Base-by-base conservation (phyloP, 2,329 filamentous ascomycete genomes). In the Alternaria brassicicola region DNA sequence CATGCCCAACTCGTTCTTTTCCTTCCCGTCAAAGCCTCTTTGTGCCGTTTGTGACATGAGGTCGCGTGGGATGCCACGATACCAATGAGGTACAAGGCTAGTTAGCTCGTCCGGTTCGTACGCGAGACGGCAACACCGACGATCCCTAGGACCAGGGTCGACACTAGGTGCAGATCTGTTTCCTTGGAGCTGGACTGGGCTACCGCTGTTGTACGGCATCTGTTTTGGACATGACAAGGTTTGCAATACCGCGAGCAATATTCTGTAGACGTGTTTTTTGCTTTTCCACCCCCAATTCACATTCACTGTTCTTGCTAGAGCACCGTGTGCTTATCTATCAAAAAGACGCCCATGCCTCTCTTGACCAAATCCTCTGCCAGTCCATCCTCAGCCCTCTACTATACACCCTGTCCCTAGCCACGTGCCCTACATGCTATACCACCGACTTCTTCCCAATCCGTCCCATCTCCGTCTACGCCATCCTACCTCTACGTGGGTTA, bases 121-220 rank as follows among this genome's bases (percentile, higher is more conserved):
- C 52, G 52, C 55, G 52, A 57, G 46, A 52, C 59, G 57, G 57
- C 56, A 60, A 60, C 60, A 53, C 60, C 60, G 59, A 62, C 45
- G 28, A 38, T 47, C 50, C 31, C 50, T 17, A 46, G 28, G 31
- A 36, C 50, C 39, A 17, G 50, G 41, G 41, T 46, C 30, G 12
- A 46, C n/a, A 28, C 41, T n/a, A 47, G 43, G 43, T 23, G 43
- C 43, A 47, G 43, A 35, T 47, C 43, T 47, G 43, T 47, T 47
- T 49, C 47, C 31, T 38, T 12, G 23, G 33, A 49, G 12, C 47
- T 49, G 47, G 47, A 15, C 33, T 35, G 19, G 13, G 19, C 43
- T 46, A 46, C 31, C 28, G 28, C 30, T 47, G 19, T 33, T 47
- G 19, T 25, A 35, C 30, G 21, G 8, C 43, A 23, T 8, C 13